Percentiles rank a stretch among this genome's conserved stretches.
Conservation (phyloP, 2,329 filamentous ascomycete species). For the Bertia moriformis region DNA sequence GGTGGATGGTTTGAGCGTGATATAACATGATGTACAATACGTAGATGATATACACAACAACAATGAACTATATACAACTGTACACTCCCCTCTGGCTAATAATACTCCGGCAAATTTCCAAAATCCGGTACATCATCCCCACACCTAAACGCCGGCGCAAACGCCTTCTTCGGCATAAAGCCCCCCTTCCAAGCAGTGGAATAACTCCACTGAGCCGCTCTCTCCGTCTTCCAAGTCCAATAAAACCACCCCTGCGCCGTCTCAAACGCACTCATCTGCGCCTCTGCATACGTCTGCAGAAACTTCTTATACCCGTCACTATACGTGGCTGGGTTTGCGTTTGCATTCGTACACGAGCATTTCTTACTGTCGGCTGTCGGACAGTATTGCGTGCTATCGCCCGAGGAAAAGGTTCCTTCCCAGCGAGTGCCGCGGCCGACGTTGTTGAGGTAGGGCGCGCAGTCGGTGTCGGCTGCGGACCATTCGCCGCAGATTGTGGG, state of each 20-base stretch:
- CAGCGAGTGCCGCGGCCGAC: conserved; percentile 56
- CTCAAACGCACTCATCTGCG: conserved; percentile 64
- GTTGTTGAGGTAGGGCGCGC: conserved; percentile 48
- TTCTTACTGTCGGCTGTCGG: conserved; percentile 26
- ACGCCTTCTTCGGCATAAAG: conserved; percentile 45
- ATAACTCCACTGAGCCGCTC: conserved; percentile 62
- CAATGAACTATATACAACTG: neutral
- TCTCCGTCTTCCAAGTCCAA: conserved; percentile 69
- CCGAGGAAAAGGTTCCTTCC: conserved; percentile 52
- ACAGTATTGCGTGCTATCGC: conserved; percentile 43
- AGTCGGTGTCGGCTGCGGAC: conserved; percentile 61
- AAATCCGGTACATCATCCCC: neutral
- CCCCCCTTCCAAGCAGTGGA: conserved; percentile 42
- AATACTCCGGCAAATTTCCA: neutral
- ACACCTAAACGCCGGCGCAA: conserved; percentile 10
- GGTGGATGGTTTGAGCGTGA: conserved; percentile 65
- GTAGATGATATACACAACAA: neutral
- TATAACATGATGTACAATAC: no score
- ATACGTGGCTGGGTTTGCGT: conserved; percentile 42
- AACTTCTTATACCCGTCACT: conserved; percentile 49
- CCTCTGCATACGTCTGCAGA: conserved; percentile 56
- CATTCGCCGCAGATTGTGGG: conserved; percentile 66
- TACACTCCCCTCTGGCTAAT: neutral
- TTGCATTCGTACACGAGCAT: conserved; percentile 49
- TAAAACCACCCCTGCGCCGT: conserved; percentile 68